Conservation (phyloP, 2,329 filamentous ascomycete species). For the Aspergillus luchuensis region DNA sequence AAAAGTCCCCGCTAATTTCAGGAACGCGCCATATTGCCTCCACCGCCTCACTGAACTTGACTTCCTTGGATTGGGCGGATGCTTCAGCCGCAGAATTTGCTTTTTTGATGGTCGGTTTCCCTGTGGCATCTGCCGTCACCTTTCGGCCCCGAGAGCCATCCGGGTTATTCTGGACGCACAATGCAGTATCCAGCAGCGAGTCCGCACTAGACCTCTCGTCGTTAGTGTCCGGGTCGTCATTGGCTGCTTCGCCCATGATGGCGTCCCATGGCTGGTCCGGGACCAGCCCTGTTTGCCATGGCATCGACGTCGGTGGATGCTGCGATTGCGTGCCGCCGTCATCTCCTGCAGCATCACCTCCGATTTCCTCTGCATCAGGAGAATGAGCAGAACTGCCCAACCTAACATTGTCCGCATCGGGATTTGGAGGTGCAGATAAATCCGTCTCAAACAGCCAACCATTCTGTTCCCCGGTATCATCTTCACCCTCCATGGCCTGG, state of each 20-base stretch:
- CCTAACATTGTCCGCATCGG: not conserved
- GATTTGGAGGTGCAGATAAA: not conserved
- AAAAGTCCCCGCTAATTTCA: slow-evolving; percentile 31
- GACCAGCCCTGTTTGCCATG: slow-evolving; percentile 11
- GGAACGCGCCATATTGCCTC: slow-evolving; percentile 36
- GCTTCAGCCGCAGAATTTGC: slow-evolving; percentile 18
- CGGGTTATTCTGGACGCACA: slow-evolving; percentile 17
- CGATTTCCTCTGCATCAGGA: not conserved
- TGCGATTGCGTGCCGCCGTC: slow-evolving; percentile 11
- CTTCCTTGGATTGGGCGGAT: slow-evolving; percentile 18
- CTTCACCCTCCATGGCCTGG: slow-evolving; percentile 40
- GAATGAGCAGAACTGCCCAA: not conserved
- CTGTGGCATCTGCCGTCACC: slow-evolving; percentile 11
- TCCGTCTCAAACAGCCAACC: slow-evolving; percentile 15
- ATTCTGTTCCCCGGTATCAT: slow-evolving; percentile 17
- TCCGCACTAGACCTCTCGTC: slow-evolving; percentile 28
- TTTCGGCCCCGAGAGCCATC: not conserved
- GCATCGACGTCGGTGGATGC: slow-evolving; percentile 8
- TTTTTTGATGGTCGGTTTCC: slow-evolving; percentile 19
- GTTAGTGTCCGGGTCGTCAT: slow-evolving; percentile 20
- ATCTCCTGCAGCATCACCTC: slow-evolving; percentile 5
- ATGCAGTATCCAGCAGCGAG: slow-evolving; percentile 24
- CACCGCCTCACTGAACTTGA: slow-evolving; percentile 18
- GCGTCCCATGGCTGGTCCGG: slow-evolving; percentile 1
- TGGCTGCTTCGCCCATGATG: slow-evolving; percentile 11